phyloP scores from a whole-genome alignment of 2,329 filamentous ascomycete species.

The Emergomyces africanus region DNA sequence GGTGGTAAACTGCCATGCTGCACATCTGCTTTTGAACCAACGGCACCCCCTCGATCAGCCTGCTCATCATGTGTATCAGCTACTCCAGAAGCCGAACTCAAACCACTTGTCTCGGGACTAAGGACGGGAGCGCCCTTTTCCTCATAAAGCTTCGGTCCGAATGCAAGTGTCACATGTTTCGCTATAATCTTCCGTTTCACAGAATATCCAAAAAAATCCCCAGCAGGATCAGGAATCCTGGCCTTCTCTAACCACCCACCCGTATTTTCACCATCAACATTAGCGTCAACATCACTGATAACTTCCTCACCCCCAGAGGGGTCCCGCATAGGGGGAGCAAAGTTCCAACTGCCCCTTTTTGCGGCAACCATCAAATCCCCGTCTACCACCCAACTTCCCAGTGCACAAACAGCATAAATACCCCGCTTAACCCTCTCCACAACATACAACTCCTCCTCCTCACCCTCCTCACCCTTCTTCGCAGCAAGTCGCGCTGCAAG shows the following conservation, averaged over 20 bases:
- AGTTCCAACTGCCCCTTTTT: conserved; percentile 13
- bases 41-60: background rate
- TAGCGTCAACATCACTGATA: background rate
- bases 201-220: conserved; percentile 8
- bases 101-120: background rate
- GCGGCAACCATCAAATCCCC: conserved; percentile 27
- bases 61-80: background rate
- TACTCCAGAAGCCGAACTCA: background rate
- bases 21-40: background rate
- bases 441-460: conserved; percentile 22
- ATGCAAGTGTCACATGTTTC: conserved; percentile 20
- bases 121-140: background rate
- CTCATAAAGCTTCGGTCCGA: conserved; percentile 10
- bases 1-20: background rate
- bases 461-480: background rate
- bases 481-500: conserved; percentile 20
- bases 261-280: conserved; percentile 4
- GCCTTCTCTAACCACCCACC: conserved; percentile 26
- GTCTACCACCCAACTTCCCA: conserved; percentile 24
- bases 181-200: conserved; percentile 15
- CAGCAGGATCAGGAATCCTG: conserved; percentile 19
- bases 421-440: conserved; percentile 28
- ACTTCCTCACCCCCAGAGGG: background rate
- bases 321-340: background rate
- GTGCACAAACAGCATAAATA: conserved; percentile 27